Evolutionary conservation across 495 filamentous ascomycete genomes (phyloP), one percentile per base, ranked within the genome.

Genomic region (Clohesyomyces aquaticus): DNA sequence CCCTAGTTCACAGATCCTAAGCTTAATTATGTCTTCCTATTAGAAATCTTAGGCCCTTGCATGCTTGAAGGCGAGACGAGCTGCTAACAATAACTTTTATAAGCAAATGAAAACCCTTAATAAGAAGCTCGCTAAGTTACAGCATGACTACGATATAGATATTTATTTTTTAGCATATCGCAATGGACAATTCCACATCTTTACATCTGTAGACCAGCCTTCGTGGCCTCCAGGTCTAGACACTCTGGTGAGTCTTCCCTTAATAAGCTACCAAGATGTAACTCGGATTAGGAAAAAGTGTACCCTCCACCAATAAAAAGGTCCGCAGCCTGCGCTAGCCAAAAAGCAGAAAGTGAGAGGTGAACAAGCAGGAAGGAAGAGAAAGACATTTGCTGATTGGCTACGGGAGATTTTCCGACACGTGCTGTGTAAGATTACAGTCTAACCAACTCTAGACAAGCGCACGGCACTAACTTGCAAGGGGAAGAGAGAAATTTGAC

Each of bases 231-330:
- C 18, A 55, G 18, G 29, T 22, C 29, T 10, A 14, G 53, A 35
- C 23, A 27, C 29, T 41, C 22, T 41, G 3, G 53, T 27, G 12
- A 27, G 25, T 21, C 22, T 41, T 55, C 28, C 3, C 28, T 14
- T 55, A 38, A 9, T 55, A 35, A 9, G 9, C 3, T 41, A 55
- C 53, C 12, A 35, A 55, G 32, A 32, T 16, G n/a, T 55, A 41
- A 55, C 53, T 55, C 12, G 9, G 10, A 35, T 55, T 23, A 55
- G 53, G 28, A 41, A 35, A 55, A 55, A 23, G 10, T 23, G 23
- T 55, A 55, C 29, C 53, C 53, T 41, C 26, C 25, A 41, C 53
- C 53, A 55, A 19, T 55, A 32, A 55, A 55, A 19, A 55, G 23
- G 32, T 32, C 53, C 8, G 25, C 28, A 38, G 32, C 32, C n/a